Conservation (phyloP, 768 basidiomycete genomes). For the Mycena venus region DNA sequence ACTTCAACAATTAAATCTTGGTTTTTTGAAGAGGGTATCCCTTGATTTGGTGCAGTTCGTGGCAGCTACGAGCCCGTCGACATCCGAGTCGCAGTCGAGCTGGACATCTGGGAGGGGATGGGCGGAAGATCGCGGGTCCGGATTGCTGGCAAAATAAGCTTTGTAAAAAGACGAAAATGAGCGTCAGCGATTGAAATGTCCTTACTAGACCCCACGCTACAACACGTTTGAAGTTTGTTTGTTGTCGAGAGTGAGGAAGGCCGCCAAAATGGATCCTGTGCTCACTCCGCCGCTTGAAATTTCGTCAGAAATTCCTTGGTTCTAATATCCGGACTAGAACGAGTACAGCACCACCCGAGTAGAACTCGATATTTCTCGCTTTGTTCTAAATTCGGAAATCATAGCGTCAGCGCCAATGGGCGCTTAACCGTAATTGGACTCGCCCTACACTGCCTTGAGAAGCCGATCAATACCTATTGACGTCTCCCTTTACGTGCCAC, state of each 20-base stretch:
- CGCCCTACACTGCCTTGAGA: too few relatives aligned
- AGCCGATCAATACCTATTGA: too few relatives aligned
- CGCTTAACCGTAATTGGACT: too few relatives aligned
- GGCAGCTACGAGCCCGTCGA: constrained; percentile 1
- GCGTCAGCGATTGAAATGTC: not conserved
- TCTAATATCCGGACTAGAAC: not conserved
- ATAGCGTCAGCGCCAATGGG: too few relatives aligned
- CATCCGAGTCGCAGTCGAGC: constrained; percentile 7
- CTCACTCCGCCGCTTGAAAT: constrained; percentile 9
- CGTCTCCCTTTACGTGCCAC: too few relatives aligned
- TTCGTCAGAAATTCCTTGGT: not conserved
- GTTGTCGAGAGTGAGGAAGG: not conserved
- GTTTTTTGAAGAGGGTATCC: too few relatives aligned
- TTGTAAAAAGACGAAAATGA: not conserved
- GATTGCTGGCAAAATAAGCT: too few relatives aligned
- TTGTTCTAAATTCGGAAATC: too few relatives aligned
- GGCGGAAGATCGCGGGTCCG: not conserved
- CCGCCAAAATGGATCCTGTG: constrained; percentile 6
- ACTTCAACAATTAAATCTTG: too few relatives aligned
- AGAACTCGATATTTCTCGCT: too few relatives aligned
- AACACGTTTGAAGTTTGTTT: not conserved
- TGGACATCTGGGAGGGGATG: constrained; percentile 15
- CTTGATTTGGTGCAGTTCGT: constrained; percentile 37
- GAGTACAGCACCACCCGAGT: constrained; percentile 57
- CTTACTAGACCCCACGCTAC: constrained; percentile 11